A percentile compares a stretch with the other conserved stretches of the same genome.
Evolutionary conservation across 2,329 filamentous ascomycete species (phyloP).

Genomic region (Colletotrichum aenigma): DNA sequence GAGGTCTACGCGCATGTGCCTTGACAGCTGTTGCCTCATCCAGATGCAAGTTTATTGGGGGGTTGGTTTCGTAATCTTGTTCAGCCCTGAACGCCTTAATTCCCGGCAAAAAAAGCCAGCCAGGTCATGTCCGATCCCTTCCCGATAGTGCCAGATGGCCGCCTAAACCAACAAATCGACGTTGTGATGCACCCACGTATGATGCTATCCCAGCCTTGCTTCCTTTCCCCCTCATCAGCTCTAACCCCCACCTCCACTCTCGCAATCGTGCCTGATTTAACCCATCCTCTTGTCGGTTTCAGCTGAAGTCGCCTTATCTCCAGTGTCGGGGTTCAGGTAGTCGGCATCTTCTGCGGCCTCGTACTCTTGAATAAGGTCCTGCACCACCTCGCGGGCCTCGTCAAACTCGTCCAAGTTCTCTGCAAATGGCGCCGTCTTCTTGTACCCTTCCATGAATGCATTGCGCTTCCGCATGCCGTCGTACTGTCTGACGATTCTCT

Average conservation of each 20-base stretch:
- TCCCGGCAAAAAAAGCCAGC: conserved; percentile 2
- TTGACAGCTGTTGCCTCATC: neutral
- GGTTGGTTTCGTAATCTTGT: conserved; percentile 1
- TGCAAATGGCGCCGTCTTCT: conserved; percentile 90
- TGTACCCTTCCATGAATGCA: conserved; percentile 95
- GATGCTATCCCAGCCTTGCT: neutral
- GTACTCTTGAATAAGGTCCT: conserved; percentile 91
- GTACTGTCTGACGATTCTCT: conserved; percentile 90
- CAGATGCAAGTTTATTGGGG: conserved; percentile 6
- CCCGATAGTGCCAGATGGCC: neutral
- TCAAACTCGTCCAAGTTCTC: conserved; percentile 95
- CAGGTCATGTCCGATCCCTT: neutral
- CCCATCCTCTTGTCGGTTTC: conserved; percentile 57
- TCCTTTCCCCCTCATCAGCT: neutral
- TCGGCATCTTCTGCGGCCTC: conserved; percentile 91
- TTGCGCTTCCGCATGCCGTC: conserved; percentile 95
- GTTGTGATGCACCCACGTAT: neutral
- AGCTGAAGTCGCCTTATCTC: conserved; percentile 54
- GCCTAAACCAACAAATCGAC: neutral
- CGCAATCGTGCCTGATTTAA: conserved; percentile 25
- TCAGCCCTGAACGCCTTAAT: conserved; percentile 14
- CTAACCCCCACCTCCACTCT: neutral
- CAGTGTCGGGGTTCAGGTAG: conserved; percentile 79
- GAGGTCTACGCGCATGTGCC: neutral
- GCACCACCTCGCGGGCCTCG: conserved; percentile 88